These are phyloP conservation scores for Vitis amurensis DNA, from an alignment of 164 flowering plant genomes.

Conservation along the genomic window DNA sequence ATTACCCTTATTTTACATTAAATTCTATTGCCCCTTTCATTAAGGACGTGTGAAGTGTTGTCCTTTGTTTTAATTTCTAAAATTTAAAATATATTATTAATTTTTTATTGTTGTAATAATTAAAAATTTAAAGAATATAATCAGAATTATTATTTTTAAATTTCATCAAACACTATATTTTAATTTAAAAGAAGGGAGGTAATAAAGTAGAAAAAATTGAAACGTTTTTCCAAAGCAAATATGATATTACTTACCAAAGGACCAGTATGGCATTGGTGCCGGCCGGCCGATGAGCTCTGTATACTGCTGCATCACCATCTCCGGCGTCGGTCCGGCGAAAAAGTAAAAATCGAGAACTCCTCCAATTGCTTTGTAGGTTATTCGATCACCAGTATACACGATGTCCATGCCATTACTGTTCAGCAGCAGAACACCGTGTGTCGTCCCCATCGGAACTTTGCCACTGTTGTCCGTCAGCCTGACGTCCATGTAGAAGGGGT, in stretches of 20 bases:
- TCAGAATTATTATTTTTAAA: too few relatives aligned
- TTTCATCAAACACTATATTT: too few relatives aligned
- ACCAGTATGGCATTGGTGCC: conserved; percentile 66
- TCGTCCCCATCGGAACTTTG: conserved; percentile 21
- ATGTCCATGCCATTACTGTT: conserved; percentile 71
- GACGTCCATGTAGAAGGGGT: conserved; percentile 81
- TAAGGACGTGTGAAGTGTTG: too few relatives aligned
- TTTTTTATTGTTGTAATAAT: too few relatives aligned
- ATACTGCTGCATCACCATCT: conserved; percentile 47
- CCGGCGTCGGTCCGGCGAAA: conserved; percentile 52
- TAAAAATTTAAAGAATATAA: too few relatives aligned
- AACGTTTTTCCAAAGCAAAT: too few relatives aligned
- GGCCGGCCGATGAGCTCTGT: conserved; percentile 61
- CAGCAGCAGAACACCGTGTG: conserved; percentile 60
- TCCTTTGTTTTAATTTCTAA: too few relatives aligned
- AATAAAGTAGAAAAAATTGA: too few relatives aligned
- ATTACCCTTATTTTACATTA: too few relatives aligned
- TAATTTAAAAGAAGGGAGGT: too few relatives aligned
- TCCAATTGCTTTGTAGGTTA: conserved; percentile 57
- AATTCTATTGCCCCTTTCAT: too few relatives aligned
- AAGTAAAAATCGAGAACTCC: conserved; percentile 54
- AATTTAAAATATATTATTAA: too few relatives aligned
- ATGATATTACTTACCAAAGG: conserved; percentile 41
- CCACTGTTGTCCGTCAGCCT: conserved; percentile 32
- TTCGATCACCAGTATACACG: conserved; percentile 44